phyloP scores from a whole-genome alignment of 1,284 basidiomycete species.

The Cystobasidiaceae sp. region DNA sequence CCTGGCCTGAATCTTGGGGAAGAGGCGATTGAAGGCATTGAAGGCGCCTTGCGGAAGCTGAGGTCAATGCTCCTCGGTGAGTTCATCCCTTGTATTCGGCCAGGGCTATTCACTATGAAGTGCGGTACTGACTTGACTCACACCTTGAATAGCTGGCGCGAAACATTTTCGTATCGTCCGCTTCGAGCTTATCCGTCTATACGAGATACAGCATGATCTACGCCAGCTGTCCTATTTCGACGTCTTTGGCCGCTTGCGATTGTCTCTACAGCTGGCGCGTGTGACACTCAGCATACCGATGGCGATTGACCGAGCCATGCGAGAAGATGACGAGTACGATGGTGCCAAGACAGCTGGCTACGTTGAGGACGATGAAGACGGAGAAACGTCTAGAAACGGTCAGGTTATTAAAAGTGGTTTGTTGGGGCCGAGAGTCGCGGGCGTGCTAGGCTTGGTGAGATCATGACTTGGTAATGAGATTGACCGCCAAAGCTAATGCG shows the following conservation, averaged over 20 bases:
- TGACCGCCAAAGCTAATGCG: not conserved
- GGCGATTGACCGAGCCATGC: slow-evolving; percentile 65
- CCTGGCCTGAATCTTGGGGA: slow-evolving; percentile 45
- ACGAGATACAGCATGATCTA: slow-evolving; percentile 72
- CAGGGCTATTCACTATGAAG: not conserved
- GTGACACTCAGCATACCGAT: slow-evolving; percentile 72
- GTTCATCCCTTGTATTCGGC: not conserved
- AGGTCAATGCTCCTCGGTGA: slow-evolving; percentile 44
- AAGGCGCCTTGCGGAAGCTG: slow-evolving; percentile 45
- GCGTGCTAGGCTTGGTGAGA: slow-evolving; percentile 38
- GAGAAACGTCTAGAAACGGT: slow-evolving; percentile 29
- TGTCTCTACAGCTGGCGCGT: slow-evolving; percentile 71
- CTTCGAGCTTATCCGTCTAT: slow-evolving; percentile 63
- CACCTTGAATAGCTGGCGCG: slow-evolving; percentile 66
- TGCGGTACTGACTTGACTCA: not conserved
- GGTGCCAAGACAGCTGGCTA: slow-evolving; percentile 18
- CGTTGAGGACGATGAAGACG: slow-evolving; percentile 1
- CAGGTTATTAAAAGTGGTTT: slow-evolving; percentile 34
- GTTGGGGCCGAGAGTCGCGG: slow-evolving; percentile 36
- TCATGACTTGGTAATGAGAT: no score
- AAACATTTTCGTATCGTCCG: slow-evolving; percentile 69
- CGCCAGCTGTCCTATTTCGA: slow-evolving; percentile 71
- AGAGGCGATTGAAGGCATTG: slow-evolving; percentile 47
- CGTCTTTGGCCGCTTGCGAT: slow-evolving; percentile 65
- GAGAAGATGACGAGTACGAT: slow-evolving; percentile 36